Percentiles rank a stretch among this genome's conserved stretches.
phyloP scores from a whole-genome alignment of 2,329 filamentous ascomycete species.

The Microsporum canis region DNA sequence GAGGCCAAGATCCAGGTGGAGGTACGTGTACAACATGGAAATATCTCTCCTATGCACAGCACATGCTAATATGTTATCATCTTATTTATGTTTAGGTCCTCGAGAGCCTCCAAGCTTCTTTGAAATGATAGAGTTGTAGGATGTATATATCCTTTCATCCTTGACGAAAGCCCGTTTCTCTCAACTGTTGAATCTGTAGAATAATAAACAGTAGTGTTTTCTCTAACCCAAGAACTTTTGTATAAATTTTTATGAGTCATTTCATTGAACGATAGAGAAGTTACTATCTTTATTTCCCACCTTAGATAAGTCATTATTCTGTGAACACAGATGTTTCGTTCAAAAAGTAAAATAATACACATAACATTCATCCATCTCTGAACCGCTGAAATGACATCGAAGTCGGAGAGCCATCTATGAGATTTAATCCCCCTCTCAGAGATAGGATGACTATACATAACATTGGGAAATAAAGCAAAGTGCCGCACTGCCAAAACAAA shows the following conservation, averaged over 20 bases:
- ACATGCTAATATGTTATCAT: too few relatives aligned
- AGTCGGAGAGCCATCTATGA: too few relatives aligned
- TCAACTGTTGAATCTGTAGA: slow-evolving; percentile 27
- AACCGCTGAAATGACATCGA: too few relatives aligned
- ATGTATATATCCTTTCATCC: slow-evolving; percentile 27
- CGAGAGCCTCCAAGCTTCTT: slow-evolving; percentile 38
- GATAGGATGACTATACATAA: too few relatives aligned
- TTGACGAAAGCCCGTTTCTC: slow-evolving; percentile 11
- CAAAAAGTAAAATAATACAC: neutral
- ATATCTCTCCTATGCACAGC: too few relatives aligned
- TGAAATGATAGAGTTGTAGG: slow-evolving; percentile 37
- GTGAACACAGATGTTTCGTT: neutral
- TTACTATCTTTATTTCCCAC: neutral
- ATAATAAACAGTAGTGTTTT: slow-evolving; percentile 22
- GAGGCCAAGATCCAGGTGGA: slow-evolving; percentile 99
- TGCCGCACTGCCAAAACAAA: neutral
- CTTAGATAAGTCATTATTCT: too few relatives aligned
- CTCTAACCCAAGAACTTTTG: slow-evolving; percentile 10
- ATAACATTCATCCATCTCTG: too few relatives aligned
- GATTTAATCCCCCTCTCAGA: too few relatives aligned
- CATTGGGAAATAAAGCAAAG: neutral
- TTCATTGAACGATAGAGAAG: neutral
- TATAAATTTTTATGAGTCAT: neutral
- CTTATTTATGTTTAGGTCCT: slow-evolving; percentile 30
- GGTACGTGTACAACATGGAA: slow-evolving; percentile 44